phyloP scores from a whole-genome alignment of 208 protist species.

The Angomonas ambiguus region DNA sequence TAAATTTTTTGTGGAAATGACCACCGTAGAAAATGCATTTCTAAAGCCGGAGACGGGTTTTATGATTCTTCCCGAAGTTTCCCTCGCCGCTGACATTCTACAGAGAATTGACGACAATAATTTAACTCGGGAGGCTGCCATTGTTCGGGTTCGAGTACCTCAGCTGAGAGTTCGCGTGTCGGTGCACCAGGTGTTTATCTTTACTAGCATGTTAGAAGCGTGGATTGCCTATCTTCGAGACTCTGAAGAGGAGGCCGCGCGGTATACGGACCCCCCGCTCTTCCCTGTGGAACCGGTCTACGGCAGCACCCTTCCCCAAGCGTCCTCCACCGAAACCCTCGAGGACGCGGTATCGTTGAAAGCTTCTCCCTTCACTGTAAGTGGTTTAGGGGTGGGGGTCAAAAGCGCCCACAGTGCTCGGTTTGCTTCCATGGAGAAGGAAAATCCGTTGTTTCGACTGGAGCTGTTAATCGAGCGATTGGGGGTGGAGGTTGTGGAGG shows the following conservation, averaged over 20 bases:
- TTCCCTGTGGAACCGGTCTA: neutral
- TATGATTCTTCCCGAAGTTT: conserved; percentile 68
- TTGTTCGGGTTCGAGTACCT: conserved; percentile 75
- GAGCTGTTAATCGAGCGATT: conserved; percentile 58
- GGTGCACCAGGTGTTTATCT: conserved; percentile 66
- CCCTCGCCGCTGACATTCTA: conserved; percentile 59
- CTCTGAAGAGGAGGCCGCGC: neutral
- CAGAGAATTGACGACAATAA: conserved; percentile 56
- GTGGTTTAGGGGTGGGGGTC: neutral
- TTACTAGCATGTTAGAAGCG: conserved; percentile 69
- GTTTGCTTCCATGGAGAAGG: conserved; percentile 14
- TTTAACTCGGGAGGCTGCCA: conserved; percentile 40
- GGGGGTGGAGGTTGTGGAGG: conserved; percentile 65
- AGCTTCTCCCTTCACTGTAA: neutral
- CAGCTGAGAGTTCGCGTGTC: conserved; percentile 53
- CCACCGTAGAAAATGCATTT: conserved; percentile 57
- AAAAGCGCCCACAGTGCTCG: neutral
- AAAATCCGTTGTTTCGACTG: conserved; percentile 44
- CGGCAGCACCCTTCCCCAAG: neutral
- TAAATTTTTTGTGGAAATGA: conserved; percentile 77
- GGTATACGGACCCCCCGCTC: neutral
- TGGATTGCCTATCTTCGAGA: conserved; percentile 37
- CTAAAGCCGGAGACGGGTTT: conserved; percentile 50
- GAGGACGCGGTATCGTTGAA: neutral
- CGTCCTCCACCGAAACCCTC: neutral